These are phyloP conservation scores for Mrakiaceae sp. DNA, from an alignment of 1,284 basidiomycete species.

Conservation along the genomic window DNA sequence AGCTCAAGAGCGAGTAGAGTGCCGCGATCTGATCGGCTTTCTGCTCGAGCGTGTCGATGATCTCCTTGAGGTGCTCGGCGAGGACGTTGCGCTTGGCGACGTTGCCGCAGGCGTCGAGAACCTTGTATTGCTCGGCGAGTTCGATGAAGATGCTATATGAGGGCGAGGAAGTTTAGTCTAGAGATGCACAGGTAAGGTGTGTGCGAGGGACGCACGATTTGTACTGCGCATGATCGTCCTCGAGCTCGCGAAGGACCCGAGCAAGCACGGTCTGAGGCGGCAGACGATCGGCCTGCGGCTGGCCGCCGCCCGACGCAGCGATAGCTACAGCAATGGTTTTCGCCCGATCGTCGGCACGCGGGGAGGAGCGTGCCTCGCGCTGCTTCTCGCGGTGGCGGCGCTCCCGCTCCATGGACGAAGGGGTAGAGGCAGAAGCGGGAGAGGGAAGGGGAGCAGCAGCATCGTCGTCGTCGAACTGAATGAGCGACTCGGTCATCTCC, in stretches of 20 bases:
- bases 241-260: constrained; percentile 66
- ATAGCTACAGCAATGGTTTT: not conserved
- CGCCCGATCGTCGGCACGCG: not conserved
- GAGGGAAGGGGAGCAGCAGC: too few relatives aligned
- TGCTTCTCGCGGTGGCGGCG: too few relatives aligned
- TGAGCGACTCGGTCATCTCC: too few relatives aligned
- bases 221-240: constrained; percentile 82
- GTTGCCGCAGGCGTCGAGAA: constrained; percentile 69
- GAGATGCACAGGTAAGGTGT: not conserved
- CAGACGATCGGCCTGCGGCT: constrained; percentile 33
- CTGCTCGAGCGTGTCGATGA: constrained; percentile 75
- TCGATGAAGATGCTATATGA: constrained; percentile 65
- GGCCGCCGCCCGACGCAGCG: not conserved
- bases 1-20: constrained; percentile 62
- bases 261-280: constrained; percentile 73
- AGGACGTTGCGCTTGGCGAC: constrained; percentile 65
- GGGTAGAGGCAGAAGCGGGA: too few relatives aligned
- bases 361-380: too few relatives aligned
- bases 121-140: constrained; percentile 77
- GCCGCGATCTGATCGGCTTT: constrained; percentile 84
- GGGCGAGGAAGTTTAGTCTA: not conserved
- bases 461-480: too few relatives aligned
- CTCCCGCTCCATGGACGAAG: too few relatives aligned
- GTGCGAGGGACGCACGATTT: constrained; percentile 49
- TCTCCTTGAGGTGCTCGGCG: constrained; percentile 72